A percentile compares a stretch with the other conserved stretches of the same genome.
Evolutionary conservation across 2,329 filamentous ascomycete species (phyloP).

Genomic region (Penicillium rolfsii): DNA sequence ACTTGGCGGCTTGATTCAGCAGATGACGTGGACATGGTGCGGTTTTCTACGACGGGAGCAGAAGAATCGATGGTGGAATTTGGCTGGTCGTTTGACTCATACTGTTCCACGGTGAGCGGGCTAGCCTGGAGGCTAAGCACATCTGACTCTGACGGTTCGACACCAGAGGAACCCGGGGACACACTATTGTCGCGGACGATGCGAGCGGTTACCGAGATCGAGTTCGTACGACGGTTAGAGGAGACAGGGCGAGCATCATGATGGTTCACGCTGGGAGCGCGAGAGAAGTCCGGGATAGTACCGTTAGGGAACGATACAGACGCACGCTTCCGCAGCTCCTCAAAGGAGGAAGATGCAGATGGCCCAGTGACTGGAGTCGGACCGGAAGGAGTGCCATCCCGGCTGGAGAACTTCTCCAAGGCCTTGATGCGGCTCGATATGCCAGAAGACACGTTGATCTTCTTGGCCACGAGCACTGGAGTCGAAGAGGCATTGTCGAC

Average conservation of each 20-base stretch:
- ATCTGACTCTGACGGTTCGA: constrained; percentile 36
- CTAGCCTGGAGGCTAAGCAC: constrained; percentile 56
- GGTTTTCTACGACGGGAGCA: constrained; percentile 35
- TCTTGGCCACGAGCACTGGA: constrained; percentile 65
- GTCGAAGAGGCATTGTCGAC: constrained; percentile 37
- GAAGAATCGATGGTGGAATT: constrained; percentile 24
- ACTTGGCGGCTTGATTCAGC: constrained; percentile 40
- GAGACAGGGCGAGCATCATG: constrained; percentile 35
- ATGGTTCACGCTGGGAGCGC: constrained; percentile 37
- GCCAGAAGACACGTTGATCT: constrained; percentile 81
- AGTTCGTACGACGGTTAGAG: constrained; percentile 56
- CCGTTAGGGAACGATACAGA: constrained; percentile 40
- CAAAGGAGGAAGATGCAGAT: constrained; percentile 62
- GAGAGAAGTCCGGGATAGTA: constrained; percentile 35
- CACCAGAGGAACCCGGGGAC: constrained; percentile 41
- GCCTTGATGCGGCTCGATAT: constrained; percentile 96
- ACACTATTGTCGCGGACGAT: constrained; percentile 69
- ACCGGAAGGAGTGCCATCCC: constrained; percentile 39
- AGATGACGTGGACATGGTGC: constrained; percentile 47
- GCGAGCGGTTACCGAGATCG: constrained; percentile 83
- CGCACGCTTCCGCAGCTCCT: constrained; percentile 54
- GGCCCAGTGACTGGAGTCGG: constrained; percentile 49
- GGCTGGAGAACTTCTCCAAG: constrained; percentile 74
- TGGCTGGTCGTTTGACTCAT: constrained; percentile 55
- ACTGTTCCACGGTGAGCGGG: constrained; percentile 67